Evolutionary conservation across 345 rosid species (phyloP), one percentile per base, ranked within the genome.

Genomic region (Pseudoturritis turrita): DNA sequence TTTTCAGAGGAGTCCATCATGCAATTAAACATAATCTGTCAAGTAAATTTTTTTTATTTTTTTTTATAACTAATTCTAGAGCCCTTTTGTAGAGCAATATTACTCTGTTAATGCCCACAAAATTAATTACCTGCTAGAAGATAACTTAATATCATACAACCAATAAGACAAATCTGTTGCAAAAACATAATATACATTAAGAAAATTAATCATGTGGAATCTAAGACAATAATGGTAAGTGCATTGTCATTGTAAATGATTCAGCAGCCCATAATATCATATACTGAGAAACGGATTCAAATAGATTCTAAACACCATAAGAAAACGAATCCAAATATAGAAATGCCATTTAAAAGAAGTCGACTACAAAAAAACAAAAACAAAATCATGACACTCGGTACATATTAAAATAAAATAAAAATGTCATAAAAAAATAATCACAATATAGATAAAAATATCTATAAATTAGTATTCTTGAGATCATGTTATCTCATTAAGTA

Each of bases 11-110:
- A n/a, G n/a, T n/a, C n/a, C n/a, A n/a, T n/a, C n/a, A n/a, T n/a
- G n/a, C n/a, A n/a, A n/a, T n/a, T n/a, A n/a, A n/a, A n/a, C 68
- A 39, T 31, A 61, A 61, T 40, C 15, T 40, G 45, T 62, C 69
- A 14, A 71, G 23, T 51, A 39, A 68, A 62, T 5, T 26, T 47
- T 29, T 35, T 35, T 14, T 31, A 12, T 14, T 37, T 18, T 19
- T 26, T 44, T 68, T 43, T 54, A 29, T 43, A 3, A 15, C 37
- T 44, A 44, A 45, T 57, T 56, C 5, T 21, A 10, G 22, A 57
- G 13, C 25, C 55, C 21, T 41, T 66, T 18, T 41, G 35, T 15
- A 21, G 12, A 31, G 12, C 26, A 68, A 43, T 21, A 29, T n/a
- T n/a, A n/a, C n/a, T n/a, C n/a, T n/a, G n/a, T 44, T 54, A 41